phyloP scores from a whole-genome alignment of 2,329 filamentous ascomycete genomes.

The Tolypocladium cylindrosporum region DNA sequence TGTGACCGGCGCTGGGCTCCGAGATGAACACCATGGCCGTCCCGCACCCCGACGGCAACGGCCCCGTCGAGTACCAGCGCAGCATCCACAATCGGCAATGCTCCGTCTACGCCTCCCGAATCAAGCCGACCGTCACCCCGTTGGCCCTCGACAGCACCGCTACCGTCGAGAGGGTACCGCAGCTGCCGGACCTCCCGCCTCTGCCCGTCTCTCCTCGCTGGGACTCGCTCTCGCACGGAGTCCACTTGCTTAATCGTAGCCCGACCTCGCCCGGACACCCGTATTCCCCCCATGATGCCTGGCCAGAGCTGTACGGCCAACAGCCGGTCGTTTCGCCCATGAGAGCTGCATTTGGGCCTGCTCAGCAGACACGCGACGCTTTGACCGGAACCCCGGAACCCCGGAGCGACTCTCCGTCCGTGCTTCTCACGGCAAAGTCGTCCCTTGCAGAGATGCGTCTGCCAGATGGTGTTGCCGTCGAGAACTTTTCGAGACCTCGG shows the following conservation, averaged over 20 bases:
- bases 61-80: constrained; percentile 4
- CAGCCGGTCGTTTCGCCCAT: background rate
- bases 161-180: constrained; percentile 1
- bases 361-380: constrained; percentile 2
- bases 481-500: constrained; percentile 52
- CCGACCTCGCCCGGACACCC: background rate
- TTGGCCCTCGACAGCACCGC: constrained; percentile 1
- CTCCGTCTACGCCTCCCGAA: constrained; percentile 12
- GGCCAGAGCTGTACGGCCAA: constrained; percentile 1
- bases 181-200: constrained; percentile 20
- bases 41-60: constrained; percentile 6
- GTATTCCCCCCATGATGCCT: background rate
- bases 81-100: constrained; percentile 9
- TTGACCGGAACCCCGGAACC: constrained; percentile 7
- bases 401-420: constrained; percentile 19
- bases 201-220: constrained; percentile 32
- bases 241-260: constrained; percentile 12
- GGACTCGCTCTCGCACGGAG: constrained; percentile 27
- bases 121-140: constrained; percentile 8
- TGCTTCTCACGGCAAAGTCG: constrained; percentile 18
- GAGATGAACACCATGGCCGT: constrained; percentile 12
- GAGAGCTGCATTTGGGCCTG: background rate
- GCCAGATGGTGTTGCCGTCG: constrained; percentile 29
- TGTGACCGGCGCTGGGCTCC: constrained; percentile 10
- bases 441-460: constrained; percentile 22